These are phyloP conservation scores for Guyanaporus albipodus DNA, from an alignment of 768 basidiomycete species.

Conservation along the genomic window DNA sequence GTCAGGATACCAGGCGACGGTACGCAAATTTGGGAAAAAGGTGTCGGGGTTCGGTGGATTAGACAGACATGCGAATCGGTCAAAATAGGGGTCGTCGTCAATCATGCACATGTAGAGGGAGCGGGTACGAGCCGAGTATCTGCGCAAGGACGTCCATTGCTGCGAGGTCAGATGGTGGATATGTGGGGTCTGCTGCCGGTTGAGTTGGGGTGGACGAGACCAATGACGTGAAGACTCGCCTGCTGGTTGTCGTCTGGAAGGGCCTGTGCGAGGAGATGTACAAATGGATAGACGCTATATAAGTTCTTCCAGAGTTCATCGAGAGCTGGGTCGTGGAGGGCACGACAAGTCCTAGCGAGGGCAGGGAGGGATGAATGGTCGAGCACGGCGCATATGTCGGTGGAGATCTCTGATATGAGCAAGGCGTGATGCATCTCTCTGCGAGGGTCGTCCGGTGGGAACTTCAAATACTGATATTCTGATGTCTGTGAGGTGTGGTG, in stretches of 20 bases:
- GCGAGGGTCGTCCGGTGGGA: neutral
- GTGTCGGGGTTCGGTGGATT: conserved; percentile 8
- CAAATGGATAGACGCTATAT: conserved; percentile 20
- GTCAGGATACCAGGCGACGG: conserved; percentile 22
- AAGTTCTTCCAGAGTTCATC: conserved; percentile 25
- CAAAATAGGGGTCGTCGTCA: conserved; percentile 11
- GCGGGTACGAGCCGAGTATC: conserved; percentile 18
- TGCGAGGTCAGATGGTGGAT: neutral
- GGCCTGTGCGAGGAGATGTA: conserved; percentile 11
- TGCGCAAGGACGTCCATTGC: conserved; percentile 20
- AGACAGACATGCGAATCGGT: conserved; percentile 11
- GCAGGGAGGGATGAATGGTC: conserved; percentile 17
- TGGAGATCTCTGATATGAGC: conserved; percentile 19
- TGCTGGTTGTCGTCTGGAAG: conserved; percentile 2
- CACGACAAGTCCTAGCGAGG: conserved; percentile 23
- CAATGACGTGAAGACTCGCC: conserved; percentile 6
- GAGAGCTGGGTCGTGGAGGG: conserved; percentile 20
- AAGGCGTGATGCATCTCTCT: conserved; percentile 21
- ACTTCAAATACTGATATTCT: too few relatives aligned
- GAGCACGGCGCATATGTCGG: conserved; percentile 15
- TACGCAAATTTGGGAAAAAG: conserved; percentile 23
- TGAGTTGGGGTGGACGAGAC: neutral
- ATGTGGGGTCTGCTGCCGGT: too few relatives aligned
- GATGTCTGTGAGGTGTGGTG: too few relatives aligned
- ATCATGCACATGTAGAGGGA: conserved; percentile 20